Base-by-base conservation (phyloP, 441 rosid genomes). In the Melastoma candidum region DNA sequence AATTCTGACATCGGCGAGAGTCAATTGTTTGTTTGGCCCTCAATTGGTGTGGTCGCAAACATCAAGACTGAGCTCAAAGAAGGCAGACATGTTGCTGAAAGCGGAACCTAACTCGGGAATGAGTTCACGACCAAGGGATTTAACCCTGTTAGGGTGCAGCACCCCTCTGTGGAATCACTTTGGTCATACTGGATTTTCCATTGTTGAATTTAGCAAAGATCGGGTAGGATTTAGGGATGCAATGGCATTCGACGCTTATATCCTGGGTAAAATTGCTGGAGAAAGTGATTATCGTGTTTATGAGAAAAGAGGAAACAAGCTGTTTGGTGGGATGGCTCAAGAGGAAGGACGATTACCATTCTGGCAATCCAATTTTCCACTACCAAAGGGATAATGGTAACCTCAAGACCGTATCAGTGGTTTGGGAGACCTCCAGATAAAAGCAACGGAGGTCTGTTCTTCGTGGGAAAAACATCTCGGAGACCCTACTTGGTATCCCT, bases 281-380 rank as follows among this genome's bases (percentile, higher is more conserved):
- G 80, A 65, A 65, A 72, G 63, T 58, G 75, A 76, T 27, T 84
- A 66, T 58, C 61, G 50, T 44, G 26, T 48, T 2, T 56, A 56
- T 0, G 60, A 53, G 24, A 24, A 60, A 29, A 61, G 49, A 52
- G 80, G 82, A 29, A 65, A 70, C 56, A 70, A 62, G 22, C 47
- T 74, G 41, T 86, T 72, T 68, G 95, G 87, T 26, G 86, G 97
- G 97, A 50, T 86, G 51, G 22, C 95, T 9, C 57, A 77, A 26
- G 74, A 64, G 11, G 77, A 68, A 17, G 22, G 22, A 17, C 24
- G 95, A 89, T 58, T 89, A 51, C 65, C 0, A 63, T 51, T 71
- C 77, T 29, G 36, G 36, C 7, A 29, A 29, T 29, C 36, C 36
- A 3, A 29, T 7, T 29, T 3, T 3, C 36, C 36, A 29, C 1